Base-by-base conservation (phyloP, 768 basidiomycete species). In the Holtermannia corniformis region DNA sequence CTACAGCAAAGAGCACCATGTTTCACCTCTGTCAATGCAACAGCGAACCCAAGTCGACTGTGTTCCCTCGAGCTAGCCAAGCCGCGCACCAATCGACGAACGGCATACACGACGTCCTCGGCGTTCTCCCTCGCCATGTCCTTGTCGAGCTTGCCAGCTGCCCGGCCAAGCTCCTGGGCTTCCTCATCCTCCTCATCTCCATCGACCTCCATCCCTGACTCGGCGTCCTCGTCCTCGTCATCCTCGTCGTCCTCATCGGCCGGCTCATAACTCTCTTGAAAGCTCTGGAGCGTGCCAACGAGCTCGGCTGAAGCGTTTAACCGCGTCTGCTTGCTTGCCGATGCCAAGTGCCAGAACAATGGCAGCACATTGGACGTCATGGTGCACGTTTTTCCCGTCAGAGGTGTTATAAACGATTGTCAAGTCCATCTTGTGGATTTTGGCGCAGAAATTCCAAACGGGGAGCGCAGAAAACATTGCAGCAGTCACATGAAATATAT, bases 301-400 rank as follows among this genome's bases (percentile, higher is more conserved):
- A 96, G 82, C 68, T 89, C 86, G 24, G 86, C 83, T 2, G 91
- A 91, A 13, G 91, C 85, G 61, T 84, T 82, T 28, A 93, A 65
- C 7, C 91, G 83, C 55, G 87, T 83, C 51, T 83, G 82, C 74
- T 82, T 87, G 19, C 80, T 81, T 1, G 81, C 75, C 2, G 86
- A 87, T 14, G 91, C 92, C 49, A 96, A 77, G 71, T 90, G 78
- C 91, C 91, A 95, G 78, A 91, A 96, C 27, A 95, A 79, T 13
- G 88, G 86, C 51, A 96, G 81, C 27, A 89, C 92, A 47, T 89
- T 90, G 32, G 85, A 81, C 82, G 89, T 87, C 63, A 65, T 69
- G 16, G 16, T 16, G 10, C 7, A 16, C 32, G 7, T 46, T 41
- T 49, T 11, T 40, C n/a, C n/a, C n/a, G n/a, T n/a, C n/a, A n/a